Percentiles rank a stretch among this genome's conserved stretches.
Conservation (phyloP, 257 asterid species). For the Thymus quinquecostatus region DNA sequence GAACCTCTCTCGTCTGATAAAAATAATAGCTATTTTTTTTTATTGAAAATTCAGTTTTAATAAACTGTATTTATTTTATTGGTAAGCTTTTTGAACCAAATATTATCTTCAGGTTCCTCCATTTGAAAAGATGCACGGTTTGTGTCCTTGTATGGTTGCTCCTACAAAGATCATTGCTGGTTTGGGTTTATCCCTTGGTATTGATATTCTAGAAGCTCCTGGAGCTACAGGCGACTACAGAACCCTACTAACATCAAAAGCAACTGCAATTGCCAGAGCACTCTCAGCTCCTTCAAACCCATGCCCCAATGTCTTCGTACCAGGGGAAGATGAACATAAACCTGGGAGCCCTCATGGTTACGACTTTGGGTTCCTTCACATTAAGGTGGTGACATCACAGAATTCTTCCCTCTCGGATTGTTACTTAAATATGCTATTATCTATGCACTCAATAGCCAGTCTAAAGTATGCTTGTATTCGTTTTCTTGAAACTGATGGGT, state of each 20-base stretch:
- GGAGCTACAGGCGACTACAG: conserved; percentile 99
- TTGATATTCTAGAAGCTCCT: conserved; percentile 93
- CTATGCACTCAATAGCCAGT: conserved; percentile 17
- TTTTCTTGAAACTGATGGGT: conserved; percentile 16
- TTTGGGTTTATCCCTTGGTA: conserved; percentile 92
- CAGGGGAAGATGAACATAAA: conserved; percentile 87
- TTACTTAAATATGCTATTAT: neutral
- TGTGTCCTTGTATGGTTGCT: conserved; percentile 95
- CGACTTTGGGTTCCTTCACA: conserved; percentile 95
- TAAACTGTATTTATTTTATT: conserved; percentile 6
- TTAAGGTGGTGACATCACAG: conserved; percentile 59
- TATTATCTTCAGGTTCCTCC: conserved; percentile 68
- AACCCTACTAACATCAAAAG: conserved; percentile 88
- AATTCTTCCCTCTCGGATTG: neutral
- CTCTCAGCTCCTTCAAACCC: conserved; percentile 75
- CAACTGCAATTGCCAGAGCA: conserved; percentile 81
- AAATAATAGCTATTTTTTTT: neutral
- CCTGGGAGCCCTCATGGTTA: conserved; percentile 82
- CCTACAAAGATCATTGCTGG: conserved; percentile 98
- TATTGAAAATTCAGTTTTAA: neutral
- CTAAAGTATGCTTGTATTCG: neutral
- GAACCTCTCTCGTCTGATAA: conserved; percentile 16
- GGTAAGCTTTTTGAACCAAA: conserved; percentile 17
- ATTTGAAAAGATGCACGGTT: conserved; percentile 73
- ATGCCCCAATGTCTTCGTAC: conserved; percentile 81